phyloP scores from a whole-genome alignment of 352 stramenopile species.

The Phytophthora podocarpi region DNA sequence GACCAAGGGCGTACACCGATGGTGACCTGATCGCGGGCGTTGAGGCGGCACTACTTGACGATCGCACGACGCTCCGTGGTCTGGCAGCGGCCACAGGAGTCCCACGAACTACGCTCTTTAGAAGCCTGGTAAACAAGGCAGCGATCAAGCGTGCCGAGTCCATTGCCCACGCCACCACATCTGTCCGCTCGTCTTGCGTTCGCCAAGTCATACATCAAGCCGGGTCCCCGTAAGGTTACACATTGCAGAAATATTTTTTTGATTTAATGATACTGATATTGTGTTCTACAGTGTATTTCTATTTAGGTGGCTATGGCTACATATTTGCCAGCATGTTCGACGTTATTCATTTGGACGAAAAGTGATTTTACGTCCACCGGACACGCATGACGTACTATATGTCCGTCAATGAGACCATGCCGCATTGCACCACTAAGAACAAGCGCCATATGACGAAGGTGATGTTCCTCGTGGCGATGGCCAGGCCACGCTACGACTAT shows the following conservation, averaged over 20 bases:
- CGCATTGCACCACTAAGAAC: not conserved
- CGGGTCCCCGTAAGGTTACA: too few species aligned
- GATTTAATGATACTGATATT: too few species aligned
- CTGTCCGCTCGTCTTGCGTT: not conserved
- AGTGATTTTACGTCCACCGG: not conserved
- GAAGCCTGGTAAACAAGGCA: not conserved
- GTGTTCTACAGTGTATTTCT: too few species aligned
- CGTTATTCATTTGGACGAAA: not conserved
- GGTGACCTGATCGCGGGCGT: not conserved
- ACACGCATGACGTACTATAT: not conserved
- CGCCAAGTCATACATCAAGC: not conserved
- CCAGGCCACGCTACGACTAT: not conserved
- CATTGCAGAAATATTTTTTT: too few species aligned
- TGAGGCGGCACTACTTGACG: not conserved
- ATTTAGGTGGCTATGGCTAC: not conserved
- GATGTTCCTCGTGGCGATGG: not conserved
- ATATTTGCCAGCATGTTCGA: not conserved
- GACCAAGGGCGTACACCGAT: not conserved
- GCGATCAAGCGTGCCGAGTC: not conserved
- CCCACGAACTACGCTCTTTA: not conserved
- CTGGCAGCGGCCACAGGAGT: not conserved
- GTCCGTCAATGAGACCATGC: not conserved
- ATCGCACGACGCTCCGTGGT: not conserved
- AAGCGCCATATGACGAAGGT: not conserved
- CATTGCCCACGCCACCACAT: not conserved